Conservation (phyloP, 768 basidiomycete genomes). For the Leccinellum luteum region DNA sequence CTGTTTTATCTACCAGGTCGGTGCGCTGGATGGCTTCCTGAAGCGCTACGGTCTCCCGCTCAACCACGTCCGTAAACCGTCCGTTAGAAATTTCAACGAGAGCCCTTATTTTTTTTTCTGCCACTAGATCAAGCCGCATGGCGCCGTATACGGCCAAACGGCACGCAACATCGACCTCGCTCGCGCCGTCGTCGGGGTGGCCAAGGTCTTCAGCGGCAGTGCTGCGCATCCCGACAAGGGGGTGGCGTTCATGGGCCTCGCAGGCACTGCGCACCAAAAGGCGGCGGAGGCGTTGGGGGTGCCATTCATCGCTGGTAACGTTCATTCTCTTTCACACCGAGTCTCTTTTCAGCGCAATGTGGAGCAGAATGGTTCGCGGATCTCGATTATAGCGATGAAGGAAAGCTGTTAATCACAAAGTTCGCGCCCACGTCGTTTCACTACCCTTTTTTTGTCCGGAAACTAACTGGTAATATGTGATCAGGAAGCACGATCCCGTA, state of each 20-base stretch:
- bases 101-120: neutral
- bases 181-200: conserved; percentile 50
- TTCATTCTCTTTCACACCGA: neutral
- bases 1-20: conserved; percentile 66
- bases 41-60: conserved; percentile 48
- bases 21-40: conserved; percentile 61
- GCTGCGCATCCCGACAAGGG: conserved; percentile 14
- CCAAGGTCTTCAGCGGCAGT: conserved; percentile 45
- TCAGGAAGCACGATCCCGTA: conserved; percentile 51
- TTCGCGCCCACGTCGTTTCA: conserved; percentile 8
- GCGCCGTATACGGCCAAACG: conserved; percentile 59
- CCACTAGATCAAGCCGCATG: conserved; percentile 57
- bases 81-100: neutral
- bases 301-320: conserved; percentile 56
- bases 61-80: conserved; percentile 47
- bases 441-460: neutral
- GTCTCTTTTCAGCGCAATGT: neutral
- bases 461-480: neutral
- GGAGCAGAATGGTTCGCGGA: conserved; percentile 64
- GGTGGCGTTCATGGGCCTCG: conserved; percentile 60
- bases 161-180: conserved; percentile 55
- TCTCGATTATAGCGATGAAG: conserved; percentile 54
- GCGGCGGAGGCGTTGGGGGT: conserved; percentile 55
- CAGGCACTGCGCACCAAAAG: conserved; percentile 59
- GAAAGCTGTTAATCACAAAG: conserved; percentile 61